These are phyloP conservation scores for Metschnikowia henanensis DNA, from an alignment of 805 yeast species.

Conservation along the genomic window DNA sequence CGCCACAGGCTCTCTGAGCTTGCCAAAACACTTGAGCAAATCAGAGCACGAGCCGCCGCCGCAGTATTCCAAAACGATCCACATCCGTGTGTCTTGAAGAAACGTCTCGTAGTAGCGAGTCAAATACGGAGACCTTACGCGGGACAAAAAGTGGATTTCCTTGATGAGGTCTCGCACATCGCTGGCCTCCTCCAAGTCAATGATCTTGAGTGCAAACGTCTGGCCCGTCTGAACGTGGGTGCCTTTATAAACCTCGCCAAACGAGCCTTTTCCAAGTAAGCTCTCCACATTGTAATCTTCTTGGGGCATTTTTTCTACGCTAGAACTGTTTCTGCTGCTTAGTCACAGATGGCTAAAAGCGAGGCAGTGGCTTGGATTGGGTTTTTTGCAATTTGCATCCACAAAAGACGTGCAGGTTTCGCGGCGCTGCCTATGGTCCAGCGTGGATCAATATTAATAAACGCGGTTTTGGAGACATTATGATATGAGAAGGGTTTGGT, in stretches of 20 bases:
- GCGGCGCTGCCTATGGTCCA: not conserved
- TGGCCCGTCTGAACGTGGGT: conserved; percentile 26
- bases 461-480: too few relatives aligned
- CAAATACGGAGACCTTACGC: conserved; percentile 46
- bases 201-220: conserved; percentile 81
- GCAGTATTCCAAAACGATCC: conserved; percentile 94
- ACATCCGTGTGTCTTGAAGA: conserved; percentile 65
- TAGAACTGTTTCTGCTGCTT: too few relatives aligned
- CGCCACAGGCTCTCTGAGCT: conserved; percentile 55
- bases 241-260: conserved; percentile 84
- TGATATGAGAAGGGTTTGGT: too few relatives aligned
- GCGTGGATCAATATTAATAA: too few relatives aligned
- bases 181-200: conserved; percentile 74
- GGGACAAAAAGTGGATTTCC: conserved; percentile 68
- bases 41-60: conserved; percentile 93
- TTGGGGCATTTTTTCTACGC: conserved; percentile 12
- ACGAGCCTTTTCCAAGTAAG: conserved; percentile 71
- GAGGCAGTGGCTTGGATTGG: not conserved
- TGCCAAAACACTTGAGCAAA: conserved; percentile 55
- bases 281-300: conserved; percentile 19
- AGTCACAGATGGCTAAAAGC: conserved; percentile 1
- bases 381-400: conserved; percentile 7
- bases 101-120: conserved; percentile 64
- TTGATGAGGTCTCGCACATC: conserved; percentile 69
- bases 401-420: conserved; percentile 1